Percentiles rank a stretch among this genome's conserved stretches.
phyloP scores from a whole-genome alignment of 2,329 filamentous ascomycete genomes.

The Cladosporium sphaerospermum region DNA sequence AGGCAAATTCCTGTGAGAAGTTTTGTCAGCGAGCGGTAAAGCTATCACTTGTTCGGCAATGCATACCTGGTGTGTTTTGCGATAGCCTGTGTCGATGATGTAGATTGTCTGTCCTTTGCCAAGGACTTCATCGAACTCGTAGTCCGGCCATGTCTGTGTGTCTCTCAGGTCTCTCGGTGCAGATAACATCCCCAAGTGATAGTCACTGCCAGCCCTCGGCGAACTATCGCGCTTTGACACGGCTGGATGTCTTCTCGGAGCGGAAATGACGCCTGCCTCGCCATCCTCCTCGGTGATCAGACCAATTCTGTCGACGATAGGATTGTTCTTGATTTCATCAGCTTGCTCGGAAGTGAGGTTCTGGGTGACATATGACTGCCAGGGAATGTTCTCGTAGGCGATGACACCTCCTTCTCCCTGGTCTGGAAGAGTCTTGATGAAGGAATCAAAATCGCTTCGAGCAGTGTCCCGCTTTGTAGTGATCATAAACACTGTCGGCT shows the following conservation, averaged over 20 bases:
- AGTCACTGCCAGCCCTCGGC: background rate
- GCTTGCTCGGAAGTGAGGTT: constrained; percentile 2
- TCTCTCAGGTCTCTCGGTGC: constrained; percentile 1
- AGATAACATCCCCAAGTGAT: constrained; percentile 1
- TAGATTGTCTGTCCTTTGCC: constrained; percentile 2
- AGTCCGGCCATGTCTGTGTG: background rate
- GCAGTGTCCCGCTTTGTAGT: constrained; percentile 2
- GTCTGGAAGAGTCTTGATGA: constrained; percentile 4
- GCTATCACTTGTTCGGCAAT: background rate
- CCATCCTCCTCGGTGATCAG: background rate
- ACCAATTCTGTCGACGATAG: background rate
- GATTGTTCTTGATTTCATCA: background rate
- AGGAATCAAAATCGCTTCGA: background rate
- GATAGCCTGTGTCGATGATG: constrained; percentile 1
- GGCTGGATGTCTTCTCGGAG: background rate
- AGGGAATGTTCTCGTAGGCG: constrained; percentile 3
- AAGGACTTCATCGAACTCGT: background rate
- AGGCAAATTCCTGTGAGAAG: background rate
- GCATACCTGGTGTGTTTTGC: background rate
- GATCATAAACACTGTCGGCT: background rate
- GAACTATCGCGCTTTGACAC: constrained; percentile 1
- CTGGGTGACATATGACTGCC: constrained; percentile 3
- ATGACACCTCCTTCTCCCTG: background rate
- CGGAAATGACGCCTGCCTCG: background rate
- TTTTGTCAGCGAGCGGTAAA: background rate